These are phyloP conservation scores for Bryoerythrophyllum caledonicum DNA, from an alignment of 225 moss, liverwort and hornwort species.

Conservation along the genomic window DNA sequence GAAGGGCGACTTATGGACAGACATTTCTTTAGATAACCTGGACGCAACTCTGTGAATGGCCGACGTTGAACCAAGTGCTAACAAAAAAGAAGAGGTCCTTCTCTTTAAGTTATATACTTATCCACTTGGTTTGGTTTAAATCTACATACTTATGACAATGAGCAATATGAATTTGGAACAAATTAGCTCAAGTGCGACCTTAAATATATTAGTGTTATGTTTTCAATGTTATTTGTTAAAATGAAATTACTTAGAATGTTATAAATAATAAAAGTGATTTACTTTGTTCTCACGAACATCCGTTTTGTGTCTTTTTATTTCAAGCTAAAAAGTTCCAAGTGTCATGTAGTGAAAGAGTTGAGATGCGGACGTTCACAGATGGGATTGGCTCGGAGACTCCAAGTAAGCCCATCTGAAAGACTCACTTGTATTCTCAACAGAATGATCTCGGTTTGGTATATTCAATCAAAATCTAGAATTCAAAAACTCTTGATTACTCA, in stretches of 20 bases:
- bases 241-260: too few relatives aligned
- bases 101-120: too few relatives aligned
- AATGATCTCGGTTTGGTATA: too few relatives aligned
- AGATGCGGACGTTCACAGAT: constrained; percentile 87
- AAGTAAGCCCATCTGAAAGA: constrained; percentile 32
- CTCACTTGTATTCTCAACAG: neutral
- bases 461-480: too few relatives aligned
- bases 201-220: constrained; percentile 8
- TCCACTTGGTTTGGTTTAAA: neutral
- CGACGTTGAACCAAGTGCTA: constrained; percentile 87
- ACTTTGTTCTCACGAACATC: too few relatives aligned
- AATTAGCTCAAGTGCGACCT: neutral
- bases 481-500: neutral
- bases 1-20: constrained; percentile 55
- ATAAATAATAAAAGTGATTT: too few relatives aligned
- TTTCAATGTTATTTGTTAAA: too few relatives aligned
- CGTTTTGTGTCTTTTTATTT: too few relatives aligned
- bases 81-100: constrained; percentile 82
- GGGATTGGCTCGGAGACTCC: constrained; percentile 91
- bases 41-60: constrained; percentile 87
- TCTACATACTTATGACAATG: constrained; percentile 10
- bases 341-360: constrained; percentile 86
- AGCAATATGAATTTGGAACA: constrained; percentile 3
- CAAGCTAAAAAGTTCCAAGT: constrained; percentile 78
- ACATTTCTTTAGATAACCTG: constrained; percentile 58